Base-by-base conservation (phyloP, 345 rosid genomes). In the Aquilaria malaccensis region DNA sequence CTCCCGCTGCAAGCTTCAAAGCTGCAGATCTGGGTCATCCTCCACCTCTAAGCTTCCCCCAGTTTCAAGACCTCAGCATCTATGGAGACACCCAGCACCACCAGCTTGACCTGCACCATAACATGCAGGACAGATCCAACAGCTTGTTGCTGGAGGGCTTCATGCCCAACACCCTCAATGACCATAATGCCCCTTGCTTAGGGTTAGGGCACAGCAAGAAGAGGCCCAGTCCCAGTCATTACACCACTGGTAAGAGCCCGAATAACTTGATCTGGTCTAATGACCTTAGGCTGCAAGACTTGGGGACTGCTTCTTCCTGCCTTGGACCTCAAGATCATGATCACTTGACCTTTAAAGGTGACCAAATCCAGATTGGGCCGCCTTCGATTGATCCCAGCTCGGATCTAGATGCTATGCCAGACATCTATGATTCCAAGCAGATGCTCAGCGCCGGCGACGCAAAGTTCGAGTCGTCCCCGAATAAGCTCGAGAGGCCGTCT, bases 31-130 rank as follows among this genome's bases (percentile, higher is more conserved):
- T 76, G 12, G 85, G 80, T 69, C 71, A 69, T 70, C 60, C 77
- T 41, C 76, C 80, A 50, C 65, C 85, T 55, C 89, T 88, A 57
- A 86, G 69, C 68, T 91, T 95, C 61, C 89, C 96, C 45, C 78
- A 76, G 30, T 88, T 91, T 69, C 99, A 95, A 78, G 99, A 95
- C 81, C 96, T 91, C 51, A 90, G 88, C 81, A 77, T 94, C 5
- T 90, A 94, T 33, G 91, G 89, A 30, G 79, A 79, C 47, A 76
- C 5, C 43, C 43, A 37, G 7, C 43, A 74, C n/a, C 65, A 67
- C 61, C 74, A 51, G 49, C 30, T 33, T 58, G 74, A 78, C 4
- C 84, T 80, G 66, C 80, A 74, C 54, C 93, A 81, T 56, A 79
- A 76, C 79, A 80, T 88, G 71, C 43, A 37, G 43, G 43, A 88